A percentile compares a stretch with the other conserved stretches of the same genome.
phyloP scores from a whole-genome alignment of 768 basidiomycete genomes.

The Suillus fuscotomentosus region DNA sequence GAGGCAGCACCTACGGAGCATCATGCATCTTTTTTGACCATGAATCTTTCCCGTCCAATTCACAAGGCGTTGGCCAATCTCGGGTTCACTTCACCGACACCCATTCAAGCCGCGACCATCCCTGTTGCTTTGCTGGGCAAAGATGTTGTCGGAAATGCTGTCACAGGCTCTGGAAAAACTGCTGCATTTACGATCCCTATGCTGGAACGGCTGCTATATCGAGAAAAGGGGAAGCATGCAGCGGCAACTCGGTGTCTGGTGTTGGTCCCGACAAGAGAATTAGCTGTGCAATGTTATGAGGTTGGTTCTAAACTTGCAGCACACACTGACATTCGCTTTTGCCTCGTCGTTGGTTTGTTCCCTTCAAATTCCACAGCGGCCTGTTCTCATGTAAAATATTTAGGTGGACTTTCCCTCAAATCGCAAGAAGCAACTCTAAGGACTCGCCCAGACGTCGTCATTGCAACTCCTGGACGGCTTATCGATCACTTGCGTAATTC shows the following conservation, averaged over 20 bases:
- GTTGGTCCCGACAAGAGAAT: conserved; percentile 91
- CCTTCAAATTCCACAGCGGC: conserved; percentile 6
- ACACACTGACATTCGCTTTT: conserved; percentile 88
- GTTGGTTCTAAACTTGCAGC: conserved; percentile 83
- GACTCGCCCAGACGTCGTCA: conserved; percentile 87
- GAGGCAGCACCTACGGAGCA: conserved; percentile 43
- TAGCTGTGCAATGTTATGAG: conserved; percentile 94
- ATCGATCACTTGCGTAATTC: conserved; percentile 98
- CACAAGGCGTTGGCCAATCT: conserved; percentile 87
- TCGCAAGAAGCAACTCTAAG: conserved; percentile 86
- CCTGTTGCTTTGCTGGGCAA: conserved; percentile 93
- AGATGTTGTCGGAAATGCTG: conserved; percentile 93
- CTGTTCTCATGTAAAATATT: conserved; percentile 9
- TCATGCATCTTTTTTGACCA: conserved; percentile 83
- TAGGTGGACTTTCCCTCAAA: conserved; percentile 92
- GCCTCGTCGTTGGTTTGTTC: conserved; percentile 79
- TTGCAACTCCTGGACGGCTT: conserved; percentile 95
- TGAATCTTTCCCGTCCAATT: conserved; percentile 95
- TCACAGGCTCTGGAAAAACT: conserved; percentile 98
- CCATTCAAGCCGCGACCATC: conserved; percentile 92
- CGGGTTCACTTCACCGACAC: conserved; percentile 83
- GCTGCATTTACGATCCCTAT: conserved; percentile 96
- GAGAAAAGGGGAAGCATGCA: conserved; percentile 85
- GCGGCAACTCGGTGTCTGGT: conserved; percentile 89
- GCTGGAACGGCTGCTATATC: conserved; percentile 87